Base-by-base conservation (phyloP, 441 rosid genomes). In the Croton laevigatus region DNA sequence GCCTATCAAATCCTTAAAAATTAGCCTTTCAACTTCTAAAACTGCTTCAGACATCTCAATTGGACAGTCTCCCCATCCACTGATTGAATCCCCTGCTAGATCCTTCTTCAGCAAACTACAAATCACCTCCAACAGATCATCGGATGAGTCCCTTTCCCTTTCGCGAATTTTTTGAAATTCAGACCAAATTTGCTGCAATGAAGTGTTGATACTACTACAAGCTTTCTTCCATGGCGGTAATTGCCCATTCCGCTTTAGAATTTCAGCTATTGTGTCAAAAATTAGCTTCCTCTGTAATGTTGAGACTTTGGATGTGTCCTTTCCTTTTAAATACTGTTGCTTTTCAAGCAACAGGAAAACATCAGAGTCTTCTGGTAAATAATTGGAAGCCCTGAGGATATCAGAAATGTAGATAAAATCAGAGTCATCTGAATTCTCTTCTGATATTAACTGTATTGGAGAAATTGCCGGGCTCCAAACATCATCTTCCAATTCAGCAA, bases 1-100 rank as follows among this genome's bases (percentile, higher is more conserved):
- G 8, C 90, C 82, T 60, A 94, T 87, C 73, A 94, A 72, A 73
- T 94, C 96, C 85, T 89, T 92, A 75, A 90, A 92, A 36, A 94
- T 68, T 38, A 90, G 82, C 68, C 99, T 78, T 71, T 94, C 99
- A 4, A 90, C 78, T 63, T 89, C 89, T 14, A 94, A 82, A 53
- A 88, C 94, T 0, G 87, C 75, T 67, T 94, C 96, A 1, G 98
- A 90, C 85, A 82, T 72, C 85, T 92, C 96, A 38, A 81, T 48
- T 3, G 87, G 88, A 68, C 80, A 80, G 34, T 88, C 88, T 32
- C 70, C 86, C 97, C 97, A 90, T 53, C 85, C 85, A 44, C 72
- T 75, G 6, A 78, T 12, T 5, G 83, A 76, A 68, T 94, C 97
- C 66, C 84, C 86, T 0, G 87, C 85, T 0, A 94, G 81, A 77